Conservation (phyloP, 257 asterid species). For the Echium plantagineum region DNA sequence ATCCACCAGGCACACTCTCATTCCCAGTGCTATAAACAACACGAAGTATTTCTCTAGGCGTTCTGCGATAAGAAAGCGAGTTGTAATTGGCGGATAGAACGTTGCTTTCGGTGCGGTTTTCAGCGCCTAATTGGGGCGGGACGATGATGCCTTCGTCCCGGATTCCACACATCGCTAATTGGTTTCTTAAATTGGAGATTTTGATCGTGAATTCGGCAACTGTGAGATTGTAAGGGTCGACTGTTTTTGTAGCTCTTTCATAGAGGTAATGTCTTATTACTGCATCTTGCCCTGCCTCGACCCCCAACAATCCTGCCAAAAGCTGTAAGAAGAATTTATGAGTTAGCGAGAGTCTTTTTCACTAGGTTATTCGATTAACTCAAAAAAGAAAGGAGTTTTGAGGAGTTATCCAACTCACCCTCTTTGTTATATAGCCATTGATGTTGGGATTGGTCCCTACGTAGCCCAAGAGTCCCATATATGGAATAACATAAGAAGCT, state of each 20-base stretch:
- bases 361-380: too few relatives aligned
- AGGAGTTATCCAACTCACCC: slow-evolving; percentile 6
- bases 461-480: slow-evolving; percentile 32
- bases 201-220: slow-evolving; percentile 27
- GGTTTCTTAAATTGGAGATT: slow-evolving; percentile 31
- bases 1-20: slow-evolving; percentile 30
- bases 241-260: slow-evolving; percentile 18
- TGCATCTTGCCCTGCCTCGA: slow-evolving; percentile 43
- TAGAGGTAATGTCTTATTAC: slow-evolving; percentile 30
- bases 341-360: too few relatives aligned
- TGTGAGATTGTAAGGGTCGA: slow-evolving; percentile 25
- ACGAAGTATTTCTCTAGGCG: slow-evolving; percentile 26
- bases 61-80: slow-evolving; percentile 30
- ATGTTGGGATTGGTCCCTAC: slow-evolving; percentile 42
- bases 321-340: neutral
- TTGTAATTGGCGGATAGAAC: slow-evolving; percentile 29
- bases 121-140: slow-evolving; percentile 25
- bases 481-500: slow-evolving; percentile 31
- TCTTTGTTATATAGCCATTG: slow-evolving; percentile 18
- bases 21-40: slow-evolving; percentile 23
- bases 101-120: slow-evolving; percentile 22
- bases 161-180: slow-evolving; percentile 25
- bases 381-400: too few relatives aligned
- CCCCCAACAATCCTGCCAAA: slow-evolving; percentile 34
- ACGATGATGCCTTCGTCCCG: slow-evolving; percentile 40